Evolutionary conservation across 1,284 basidiomycete species (phyloP), one percentile per base, ranked within the genome.

Genomic region (Cutaneotrichosporon arboriforme): DNA sequence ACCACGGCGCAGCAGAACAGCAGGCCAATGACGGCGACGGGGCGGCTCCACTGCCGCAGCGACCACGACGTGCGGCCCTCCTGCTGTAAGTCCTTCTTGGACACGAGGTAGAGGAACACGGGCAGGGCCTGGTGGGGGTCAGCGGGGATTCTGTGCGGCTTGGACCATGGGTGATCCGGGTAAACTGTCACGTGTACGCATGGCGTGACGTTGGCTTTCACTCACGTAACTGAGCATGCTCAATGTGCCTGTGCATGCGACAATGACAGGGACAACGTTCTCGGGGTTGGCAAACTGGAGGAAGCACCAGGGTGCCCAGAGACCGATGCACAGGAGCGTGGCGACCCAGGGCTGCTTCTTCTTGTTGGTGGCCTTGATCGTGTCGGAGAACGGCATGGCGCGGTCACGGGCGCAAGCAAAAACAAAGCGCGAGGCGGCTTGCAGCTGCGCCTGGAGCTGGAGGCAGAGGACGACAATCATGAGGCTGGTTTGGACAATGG

Each of bases 331-430:
- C 15, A 70, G 43, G 65, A 68, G 69, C 20, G 66, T 68, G 5
- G 74, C 74, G n/a, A 68, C 55, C 20, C 65, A 60, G 2, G 74
- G 74, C 46, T 67, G 60, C 39, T 65, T 65, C 34, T 61, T 41
- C 15, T 55, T 46, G 57, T 73, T 72, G 8, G 72, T 71, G 21
- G 59, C 46, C 39, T 64, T 62, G 52, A 74, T 65, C 23, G 54
- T 41, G 31, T 68, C 60, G 2, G 69, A 66, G 47, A 73, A 76
- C 0, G 74, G 74, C 51, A 74, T 61, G 17, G 72, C 72, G 37
- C 72, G 70, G 52, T 76, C 74, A 37, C 74, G 63, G 10, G 72
- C 72, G 8, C 72, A 57, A 20, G 74, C 67, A 49, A 72, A 76
- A 17, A 73, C 60, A 65, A 74, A 76, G 46, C 74, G 65, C 13